phyloP scores from a whole-genome alignment of 1,284 basidiomycete genomes.

The Rhodotorula sp. region DNA sequence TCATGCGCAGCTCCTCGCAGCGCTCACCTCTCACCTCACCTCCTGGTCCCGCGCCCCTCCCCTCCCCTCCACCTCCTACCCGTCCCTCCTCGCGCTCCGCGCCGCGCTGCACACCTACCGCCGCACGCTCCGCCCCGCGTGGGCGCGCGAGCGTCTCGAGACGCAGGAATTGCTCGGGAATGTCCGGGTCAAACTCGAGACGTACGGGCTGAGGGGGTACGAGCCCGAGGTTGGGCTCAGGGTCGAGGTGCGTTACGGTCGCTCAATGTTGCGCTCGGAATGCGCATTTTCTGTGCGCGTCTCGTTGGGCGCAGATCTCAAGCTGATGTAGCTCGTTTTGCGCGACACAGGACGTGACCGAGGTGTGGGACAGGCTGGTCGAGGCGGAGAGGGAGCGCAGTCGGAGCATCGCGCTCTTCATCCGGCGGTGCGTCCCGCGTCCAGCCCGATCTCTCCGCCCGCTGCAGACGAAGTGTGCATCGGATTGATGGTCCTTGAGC shows the following conservation, averaged over 20 bases:
- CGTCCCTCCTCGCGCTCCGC: conserved; percentile 75
- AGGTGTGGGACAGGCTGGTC: conserved; percentile 62
- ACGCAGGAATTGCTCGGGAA: conserved; percentile 86
- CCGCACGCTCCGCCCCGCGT: conserved; percentile 76
- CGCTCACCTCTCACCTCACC: conserved; percentile 64
- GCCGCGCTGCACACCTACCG: conserved; percentile 78
- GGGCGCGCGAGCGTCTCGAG: conserved; percentile 89
- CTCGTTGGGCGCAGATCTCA: neutral
- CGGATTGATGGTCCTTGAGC: too few relatives aligned
- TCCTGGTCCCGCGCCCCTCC: conserved; percentile 63
- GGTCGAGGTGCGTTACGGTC: conserved; percentile 57
- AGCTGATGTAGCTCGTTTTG: neutral
- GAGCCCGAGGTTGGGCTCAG: conserved; percentile 71
- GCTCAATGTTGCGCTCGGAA: too few relatives aligned
- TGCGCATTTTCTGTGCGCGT: neutral
- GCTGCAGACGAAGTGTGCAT: too few relatives aligned
- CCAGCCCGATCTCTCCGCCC: too few relatives aligned
- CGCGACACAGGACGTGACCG: conserved; percentile 59
- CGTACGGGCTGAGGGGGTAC: conserved; percentile 82
- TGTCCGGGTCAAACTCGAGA: conserved; percentile 90
- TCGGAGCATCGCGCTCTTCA: neutral
- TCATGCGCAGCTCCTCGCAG: conserved; percentile 61
- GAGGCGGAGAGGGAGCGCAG: neutral
- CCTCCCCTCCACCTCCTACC: conserved; percentile 70
- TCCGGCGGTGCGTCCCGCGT: conserved; percentile 4